A percentile compares a stretch with the other conserved stretches of the same genome.
These are phyloP conservation scores for Lichtheimia ornata DNA, from an alignment of 371 early-diverging fungal genomes.

Conservation along the genomic window DNA sequence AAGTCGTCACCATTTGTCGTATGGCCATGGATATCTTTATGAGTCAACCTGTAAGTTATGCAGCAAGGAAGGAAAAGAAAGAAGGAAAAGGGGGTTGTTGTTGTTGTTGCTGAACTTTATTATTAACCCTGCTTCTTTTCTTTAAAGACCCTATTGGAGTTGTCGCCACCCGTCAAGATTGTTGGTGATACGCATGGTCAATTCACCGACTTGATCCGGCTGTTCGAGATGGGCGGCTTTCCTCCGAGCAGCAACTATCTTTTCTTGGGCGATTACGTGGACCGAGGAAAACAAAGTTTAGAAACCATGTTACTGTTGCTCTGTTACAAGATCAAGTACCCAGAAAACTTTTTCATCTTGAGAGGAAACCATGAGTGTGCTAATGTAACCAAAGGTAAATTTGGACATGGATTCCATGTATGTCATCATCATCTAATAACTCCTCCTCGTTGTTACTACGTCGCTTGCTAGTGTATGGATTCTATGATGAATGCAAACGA, in stretches of 20 bases:
- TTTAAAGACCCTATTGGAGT: slow-evolving; percentile 76
- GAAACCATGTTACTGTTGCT: slow-evolving; percentile 94
- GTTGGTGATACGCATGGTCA: slow-evolving; percentile 97
- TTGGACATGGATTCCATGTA: background rate
- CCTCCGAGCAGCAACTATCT: slow-evolving; percentile 89
- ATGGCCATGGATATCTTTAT: slow-evolving; percentile 86
- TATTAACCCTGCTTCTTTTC: background rate
- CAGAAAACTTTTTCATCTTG: slow-evolving; percentile 94
- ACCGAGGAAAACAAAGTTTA: slow-evolving; percentile 93
- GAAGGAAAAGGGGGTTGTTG: background rate
- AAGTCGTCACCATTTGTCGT: slow-evolving; percentile 87
- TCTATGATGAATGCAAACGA: slow-evolving; percentile 99
- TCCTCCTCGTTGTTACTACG: background rate
- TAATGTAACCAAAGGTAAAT: slow-evolving; percentile 83
- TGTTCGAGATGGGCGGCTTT: slow-evolving; percentile 92
- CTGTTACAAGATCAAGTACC: slow-evolving; percentile 96
- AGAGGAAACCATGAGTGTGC: slow-evolving; percentile 99
- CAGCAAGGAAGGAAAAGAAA: background rate
- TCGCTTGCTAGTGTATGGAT: slow-evolving; percentile 90
- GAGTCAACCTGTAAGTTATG: slow-evolving; percentile 72
- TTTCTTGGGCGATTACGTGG: slow-evolving; percentile 97
- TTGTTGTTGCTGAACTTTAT: background rate
- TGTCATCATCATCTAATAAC: no score
- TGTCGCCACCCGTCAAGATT: slow-evolving; percentile 95
- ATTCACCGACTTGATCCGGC: slow-evolving; percentile 84